Evolutionary conservation across 2,329 filamentous ascomycete species (phyloP), one percentile per base, ranked within the genome.

Genomic region (Acarospora socialis): DNA sequence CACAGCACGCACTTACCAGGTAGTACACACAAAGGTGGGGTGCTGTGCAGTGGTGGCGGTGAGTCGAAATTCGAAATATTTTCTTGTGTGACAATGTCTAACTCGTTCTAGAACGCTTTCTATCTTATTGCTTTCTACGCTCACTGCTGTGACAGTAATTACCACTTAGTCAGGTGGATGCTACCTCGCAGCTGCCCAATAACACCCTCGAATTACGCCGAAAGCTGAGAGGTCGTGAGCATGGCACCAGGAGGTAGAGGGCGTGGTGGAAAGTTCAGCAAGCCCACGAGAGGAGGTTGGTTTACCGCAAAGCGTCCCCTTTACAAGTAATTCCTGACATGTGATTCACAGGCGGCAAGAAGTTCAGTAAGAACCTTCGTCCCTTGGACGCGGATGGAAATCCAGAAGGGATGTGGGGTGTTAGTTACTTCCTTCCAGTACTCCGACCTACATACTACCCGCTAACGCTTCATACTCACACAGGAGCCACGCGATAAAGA

Each of bases 181-280:
- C n/a, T n/a, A n/a, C 10, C 15, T 34, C 7, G 32, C 33, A 28
- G 36, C 37, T 37, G 26, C 35, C 15, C 27, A 32, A 28, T 7
- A 34, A 34, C 28, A 32, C 26, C n/a, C n/a, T n/a, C n/a, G n/a
- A n/a, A n/a, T n/a, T n/a, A n/a, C n/a, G n/a, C n/a, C 30, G 22
- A 30, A n/a, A n/a, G n/a, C n/a, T n/a, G n/a, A 26, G 36, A 35
- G 33, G 43, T 35, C 39, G 33, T 42, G 44, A 48, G 40, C 41
- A 68, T 64, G 58, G 67, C 68, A 55, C 63, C 77, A 38, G 56
- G 57, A 45, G 55, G 56, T 45, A 55, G 83, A 53, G 84, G 82
- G 46, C 80, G 86, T 53, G 84, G 80, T 49, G 83, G 86, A 59
- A 95, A 95, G 63, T 93, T 87, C 58, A 81, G 75, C 64, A 95